Evolutionary conservation across 768 basidiomycete species (phyloP).

Genomic region (Mycena vulgaris): DNA sequence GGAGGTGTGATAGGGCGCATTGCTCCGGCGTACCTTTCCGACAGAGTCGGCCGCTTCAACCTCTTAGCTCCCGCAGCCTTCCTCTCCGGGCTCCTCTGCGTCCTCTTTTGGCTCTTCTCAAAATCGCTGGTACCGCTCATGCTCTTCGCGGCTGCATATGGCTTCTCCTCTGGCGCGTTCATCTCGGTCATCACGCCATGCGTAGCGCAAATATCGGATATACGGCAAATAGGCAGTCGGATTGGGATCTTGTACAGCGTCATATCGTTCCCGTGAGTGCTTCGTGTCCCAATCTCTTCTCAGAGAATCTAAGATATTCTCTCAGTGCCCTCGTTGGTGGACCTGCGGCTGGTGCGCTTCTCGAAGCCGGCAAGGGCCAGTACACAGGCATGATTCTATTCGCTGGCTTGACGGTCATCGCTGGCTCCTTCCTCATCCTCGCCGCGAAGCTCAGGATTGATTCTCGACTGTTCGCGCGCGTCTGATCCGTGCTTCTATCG

Average conservation of each 20-base stretch:
- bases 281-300: neutral
- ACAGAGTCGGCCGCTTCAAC: slow-evolving; percentile 77
- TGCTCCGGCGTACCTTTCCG: slow-evolving; percentile 74
- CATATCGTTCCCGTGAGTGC: slow-evolving; percentile 79
- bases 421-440: slow-evolving; percentile 72
- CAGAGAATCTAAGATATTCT: slow-evolving; percentile 14
- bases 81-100: slow-evolving; percentile 71
- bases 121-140: slow-evolving; percentile 57
- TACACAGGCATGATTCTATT: slow-evolving; percentile 71
- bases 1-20: slow-evolving; percentile 78
- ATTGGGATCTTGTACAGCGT: slow-evolving; percentile 77
- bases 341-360: slow-evolving; percentile 73
- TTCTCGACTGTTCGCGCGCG: slow-evolving; percentile 58
- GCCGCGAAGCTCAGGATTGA: slow-evolving; percentile 65
- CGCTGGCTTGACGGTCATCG: slow-evolving; percentile 70
- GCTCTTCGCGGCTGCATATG: slow-evolving; percentile 70
- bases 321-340: slow-evolving; percentile 74
- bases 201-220: slow-evolving; percentile 75
- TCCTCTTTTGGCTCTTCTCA: slow-evolving; percentile 71
- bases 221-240: slow-evolving; percentile 70
- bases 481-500: slow-evolving; percentile 52
- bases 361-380: slow-evolving; percentile 60
- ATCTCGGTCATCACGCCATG: slow-evolving; percentile 79
- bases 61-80: slow-evolving; percentile 75
- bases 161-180: slow-evolving; percentile 78